Evolutionary conservation across 1,284 basidiomycete genomes (phyloP).

Genomic region (Pseudozyma pruni): DNA sequence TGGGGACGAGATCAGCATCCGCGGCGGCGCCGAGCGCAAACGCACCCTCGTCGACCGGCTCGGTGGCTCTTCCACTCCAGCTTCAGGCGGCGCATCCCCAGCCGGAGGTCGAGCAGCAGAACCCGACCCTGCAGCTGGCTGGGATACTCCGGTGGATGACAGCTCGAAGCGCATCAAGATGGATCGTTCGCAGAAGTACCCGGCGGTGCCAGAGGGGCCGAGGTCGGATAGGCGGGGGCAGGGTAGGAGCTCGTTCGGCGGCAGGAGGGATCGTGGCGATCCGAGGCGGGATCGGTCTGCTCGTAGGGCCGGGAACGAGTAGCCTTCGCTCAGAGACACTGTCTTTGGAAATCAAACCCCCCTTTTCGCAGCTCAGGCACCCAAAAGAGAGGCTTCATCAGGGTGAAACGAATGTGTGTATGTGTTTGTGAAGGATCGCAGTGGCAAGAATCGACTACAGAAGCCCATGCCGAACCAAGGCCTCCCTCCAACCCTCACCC

Average conservation of each 20-base stretch:
- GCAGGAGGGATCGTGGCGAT: slow-evolving; percentile 10
- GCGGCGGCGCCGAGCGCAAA: slow-evolving; percentile 29
- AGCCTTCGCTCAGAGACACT: no score
- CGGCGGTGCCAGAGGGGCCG: slow-evolving; percentile 11
- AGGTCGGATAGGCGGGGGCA: slow-evolving; percentile 16
- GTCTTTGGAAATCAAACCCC: no score
- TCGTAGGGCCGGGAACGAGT: slow-evolving; percentile 33
- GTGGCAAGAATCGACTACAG: no score
- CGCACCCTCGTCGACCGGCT: slow-evolving; percentile 38
- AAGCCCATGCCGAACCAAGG: slow-evolving; percentile 32
- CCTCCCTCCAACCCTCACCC: slow-evolving; percentile 17
- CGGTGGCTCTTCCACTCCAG: slow-evolving; percentile 10
- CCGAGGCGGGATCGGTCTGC: slow-evolving; percentile 29
- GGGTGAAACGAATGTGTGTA: no score
- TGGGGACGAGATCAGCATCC: slow-evolving; percentile 21
- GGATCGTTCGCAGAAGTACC: slow-evolving; percentile 30
- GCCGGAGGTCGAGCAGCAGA: background rate
- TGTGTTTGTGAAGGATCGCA: no score
- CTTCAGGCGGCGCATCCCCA: slow-evolving; percentile 14
- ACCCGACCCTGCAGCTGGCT: slow-evolving; percentile 2
- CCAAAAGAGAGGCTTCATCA: background rate
- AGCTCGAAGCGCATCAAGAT: slow-evolving; percentile 31
- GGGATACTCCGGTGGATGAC: slow-evolving; percentile 14
- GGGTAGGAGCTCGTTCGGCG: slow-evolving; percentile 19
- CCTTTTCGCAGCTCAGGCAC: background rate